phyloP scores from a whole-genome alignment of 176 grass and related monocot genomes.

The Ampelocalamus luodianensis region DNA sequence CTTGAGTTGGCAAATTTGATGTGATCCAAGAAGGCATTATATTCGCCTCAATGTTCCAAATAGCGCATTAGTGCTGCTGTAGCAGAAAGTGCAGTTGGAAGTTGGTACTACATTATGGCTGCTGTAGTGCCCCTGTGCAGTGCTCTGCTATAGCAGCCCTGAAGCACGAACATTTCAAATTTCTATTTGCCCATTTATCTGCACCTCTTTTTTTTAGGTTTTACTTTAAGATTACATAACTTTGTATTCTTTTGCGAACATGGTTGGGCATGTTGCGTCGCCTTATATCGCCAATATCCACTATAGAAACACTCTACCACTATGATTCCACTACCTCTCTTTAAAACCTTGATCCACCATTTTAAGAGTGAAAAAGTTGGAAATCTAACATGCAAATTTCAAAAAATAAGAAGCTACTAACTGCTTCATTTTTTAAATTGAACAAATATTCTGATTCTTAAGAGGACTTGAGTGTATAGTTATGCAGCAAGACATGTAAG shows the following conservation, averaged over 20 bases:
- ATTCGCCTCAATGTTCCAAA: not conserved
- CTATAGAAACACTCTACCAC: not conserved
- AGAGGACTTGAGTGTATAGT: not conserved
- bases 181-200: not conserved
- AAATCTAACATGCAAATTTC: constrained; percentile 14
- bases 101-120: not conserved
- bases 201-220: not conserved
- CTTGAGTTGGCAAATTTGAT: not conserved
- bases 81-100: not conserved
- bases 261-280: not conserved
- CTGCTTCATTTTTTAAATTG: not conserved
- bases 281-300: not conserved
- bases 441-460: constrained; percentile 5
- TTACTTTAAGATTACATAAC: constrained; percentile 6
- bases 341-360: not conserved
- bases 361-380: not conserved
- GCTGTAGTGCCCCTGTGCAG: not conserved
- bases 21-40: not conserved
- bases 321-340: not conserved
- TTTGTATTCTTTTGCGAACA: not conserved
- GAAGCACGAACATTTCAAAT: not conserved
- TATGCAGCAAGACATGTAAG: constrained; percentile 3
- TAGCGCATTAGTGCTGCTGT: not conserved
- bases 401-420: constrained; percentile 7
- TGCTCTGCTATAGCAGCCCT: not conserved